Conservation (phyloP, 495 filamentous ascomycete genomes). For the Trichoderma parareesei region DNA sequence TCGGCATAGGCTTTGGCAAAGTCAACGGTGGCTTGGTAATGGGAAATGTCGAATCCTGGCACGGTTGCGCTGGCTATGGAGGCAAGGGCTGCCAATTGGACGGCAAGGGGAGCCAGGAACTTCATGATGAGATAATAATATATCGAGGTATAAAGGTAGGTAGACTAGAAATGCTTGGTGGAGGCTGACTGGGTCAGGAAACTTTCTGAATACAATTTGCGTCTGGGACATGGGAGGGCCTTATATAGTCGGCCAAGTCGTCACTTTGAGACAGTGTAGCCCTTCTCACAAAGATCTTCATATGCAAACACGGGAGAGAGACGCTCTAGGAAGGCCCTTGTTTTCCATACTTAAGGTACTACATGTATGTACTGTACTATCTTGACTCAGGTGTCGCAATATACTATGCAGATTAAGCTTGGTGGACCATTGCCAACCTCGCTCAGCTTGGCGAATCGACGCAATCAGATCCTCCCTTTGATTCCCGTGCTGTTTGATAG, state of each 20-base stretch:
- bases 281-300: background rate
- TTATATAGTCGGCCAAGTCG: background rate
- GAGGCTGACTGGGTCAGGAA: background rate
- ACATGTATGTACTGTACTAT: too few relatives aligned
- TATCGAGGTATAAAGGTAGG: background rate
- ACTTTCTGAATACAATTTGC: too few relatives aligned
- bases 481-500: background rate
- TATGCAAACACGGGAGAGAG: background rate
- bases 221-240: background rate
- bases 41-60: conserved; percentile 57
- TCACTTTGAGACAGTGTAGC: background rate
- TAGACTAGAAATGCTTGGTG: too few relatives aligned
- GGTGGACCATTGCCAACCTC: background rate
- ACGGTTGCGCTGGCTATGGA: conserved; percentile 34
- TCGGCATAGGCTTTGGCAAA: conserved; percentile 42
- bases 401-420: too few relatives aligned
- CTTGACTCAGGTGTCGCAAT: background rate
- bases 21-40: conserved; percentile 48
- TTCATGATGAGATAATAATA: background rate
- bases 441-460: background rate
- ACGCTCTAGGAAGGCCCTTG: too few relatives aligned
- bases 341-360: too few relatives aligned
- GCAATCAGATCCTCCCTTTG: background rate
- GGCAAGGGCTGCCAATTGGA: background rate
- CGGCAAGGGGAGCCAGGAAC: background rate